Conservation (phyloP, 495 filamentous ascomycete species). For the Tuber microsphaerosporum region DNA sequence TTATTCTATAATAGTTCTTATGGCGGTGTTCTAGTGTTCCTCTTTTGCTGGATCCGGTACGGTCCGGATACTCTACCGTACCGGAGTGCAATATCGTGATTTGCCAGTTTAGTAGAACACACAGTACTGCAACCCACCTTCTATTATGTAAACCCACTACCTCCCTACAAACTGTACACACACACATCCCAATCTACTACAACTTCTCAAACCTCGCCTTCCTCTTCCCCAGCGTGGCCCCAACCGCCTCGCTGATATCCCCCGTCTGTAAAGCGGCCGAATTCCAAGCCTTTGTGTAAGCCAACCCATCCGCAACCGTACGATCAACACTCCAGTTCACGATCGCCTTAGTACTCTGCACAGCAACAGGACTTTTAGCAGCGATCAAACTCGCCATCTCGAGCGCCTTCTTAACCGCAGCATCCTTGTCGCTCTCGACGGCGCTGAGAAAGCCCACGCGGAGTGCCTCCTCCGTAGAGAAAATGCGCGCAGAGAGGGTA, state of each 20-base stretch:
- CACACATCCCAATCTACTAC: conserved; percentile 49
- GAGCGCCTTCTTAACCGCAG: conserved; percentile 56
- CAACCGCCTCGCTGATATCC: conserved; percentile 66
- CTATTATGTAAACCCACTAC: not conserved
- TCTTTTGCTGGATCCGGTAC: not conserved
- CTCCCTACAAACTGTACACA: not conserved
- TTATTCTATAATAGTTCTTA: too few species aligned
- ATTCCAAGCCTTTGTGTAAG: conserved; percentile 86
- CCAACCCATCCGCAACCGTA: conserved; percentile 66
- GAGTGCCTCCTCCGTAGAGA: conserved; percentile 70
- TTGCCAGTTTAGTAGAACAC: not conserved
- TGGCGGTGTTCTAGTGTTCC: not conserved
- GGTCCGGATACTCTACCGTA: not conserved
- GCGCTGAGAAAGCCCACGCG: conserved; percentile 75
- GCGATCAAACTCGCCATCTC: conserved; percentile 62
- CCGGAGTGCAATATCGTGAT: not conserved
- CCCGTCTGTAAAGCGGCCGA: conserved; percentile 68
- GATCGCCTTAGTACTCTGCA: conserved; percentile 87
- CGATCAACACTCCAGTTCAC: conserved; percentile 80
- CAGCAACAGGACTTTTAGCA: conserved; percentile 80
- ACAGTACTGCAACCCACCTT: not conserved
- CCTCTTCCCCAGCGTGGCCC: conserved; percentile 69
- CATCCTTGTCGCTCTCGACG: conserved; percentile 61
- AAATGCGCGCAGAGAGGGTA: conserved; percentile 66
- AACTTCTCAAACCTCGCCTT: conserved; percentile 84